Evolutionary conservation across 1,284 basidiomycete genomes (phyloP).

Genomic region (Cutaneotrichosporon sp.): DNA sequence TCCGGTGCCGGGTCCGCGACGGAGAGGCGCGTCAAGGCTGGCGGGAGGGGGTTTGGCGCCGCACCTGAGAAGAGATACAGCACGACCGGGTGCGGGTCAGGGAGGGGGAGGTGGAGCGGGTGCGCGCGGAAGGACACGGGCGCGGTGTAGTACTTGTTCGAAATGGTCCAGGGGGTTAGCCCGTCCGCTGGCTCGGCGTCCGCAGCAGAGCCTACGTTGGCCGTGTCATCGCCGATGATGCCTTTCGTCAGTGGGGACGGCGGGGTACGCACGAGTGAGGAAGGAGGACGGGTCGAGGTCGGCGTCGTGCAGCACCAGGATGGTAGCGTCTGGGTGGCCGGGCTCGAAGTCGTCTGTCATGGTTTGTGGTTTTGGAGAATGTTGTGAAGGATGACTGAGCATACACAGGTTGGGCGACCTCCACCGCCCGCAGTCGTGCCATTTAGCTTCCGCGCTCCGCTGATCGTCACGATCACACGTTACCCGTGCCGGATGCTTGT

Average conservation of each 20-base stretch:
- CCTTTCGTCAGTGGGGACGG: conserved; percentile 15
- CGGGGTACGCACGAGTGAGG: conserved; percentile 22
- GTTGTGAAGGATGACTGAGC: conserved; percentile 1
- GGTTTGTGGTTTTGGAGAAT: not conserved
- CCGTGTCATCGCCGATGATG: conserved; percentile 6
- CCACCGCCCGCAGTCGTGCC: not conserved
- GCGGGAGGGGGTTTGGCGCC: conserved; percentile 33
- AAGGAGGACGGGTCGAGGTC: conserved; percentile 29
- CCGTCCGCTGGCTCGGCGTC: conserved; percentile 6
- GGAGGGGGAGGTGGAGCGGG: conserved; percentile 47
- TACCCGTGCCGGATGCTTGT: too few relatives aligned
- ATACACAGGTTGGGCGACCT: conserved; percentile 1
- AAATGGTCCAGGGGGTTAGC: conserved; percentile 69
- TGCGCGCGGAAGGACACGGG: conserved; percentile 66
- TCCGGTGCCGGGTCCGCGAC: conserved; percentile 38
- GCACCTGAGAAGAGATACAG: conserved; percentile 29
- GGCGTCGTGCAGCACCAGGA: conserved; percentile 32
- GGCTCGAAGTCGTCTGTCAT: conserved; percentile 3
- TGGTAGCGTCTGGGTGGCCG: conserved; percentile 12
- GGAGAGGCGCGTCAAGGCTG: conserved; percentile 31
- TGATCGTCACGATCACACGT: too few relatives aligned
- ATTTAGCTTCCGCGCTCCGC: not conserved
- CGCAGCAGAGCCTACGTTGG: not conserved
- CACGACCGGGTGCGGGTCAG: conserved; percentile 22
- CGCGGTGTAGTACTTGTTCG: conserved; percentile 82